These are phyloP conservation scores for Aspergillus avenaceus DNA, from an alignment of 495 filamentous ascomycete species.

Conservation along the genomic window DNA sequence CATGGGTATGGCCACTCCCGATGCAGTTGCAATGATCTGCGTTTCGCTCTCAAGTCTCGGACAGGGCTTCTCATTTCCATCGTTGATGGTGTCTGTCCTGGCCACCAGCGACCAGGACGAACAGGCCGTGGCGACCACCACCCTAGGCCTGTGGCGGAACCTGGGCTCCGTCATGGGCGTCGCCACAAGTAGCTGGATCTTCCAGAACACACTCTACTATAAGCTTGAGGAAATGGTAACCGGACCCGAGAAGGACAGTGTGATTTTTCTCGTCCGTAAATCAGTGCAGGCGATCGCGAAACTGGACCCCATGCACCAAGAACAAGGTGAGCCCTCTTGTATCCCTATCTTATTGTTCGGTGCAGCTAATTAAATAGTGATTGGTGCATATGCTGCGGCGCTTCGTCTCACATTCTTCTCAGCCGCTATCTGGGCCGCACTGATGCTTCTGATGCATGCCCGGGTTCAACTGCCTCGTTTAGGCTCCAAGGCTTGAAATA, in stretches of 20 bases:
- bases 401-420: conserved; percentile 52
- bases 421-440: conserved; percentile 43
- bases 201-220: conserved; percentile 65
- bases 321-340: conserved; percentile 40
- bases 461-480: conserved; percentile 52
- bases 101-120: conserved; percentile 64
- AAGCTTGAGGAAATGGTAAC: conserved; percentile 55
- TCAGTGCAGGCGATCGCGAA: conserved; percentile 48
- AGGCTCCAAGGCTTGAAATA: conserved; percentile 32
- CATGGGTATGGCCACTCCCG: conserved; percentile 52
- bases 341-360: neutral
- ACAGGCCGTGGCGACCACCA: conserved; percentile 71
- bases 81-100: conserved; percentile 63
- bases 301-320: conserved; percentile 44
- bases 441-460: conserved; percentile 47
- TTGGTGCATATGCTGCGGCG: conserved; percentile 55
- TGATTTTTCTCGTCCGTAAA: conserved; percentile 50
- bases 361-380: conserved; percentile 36
- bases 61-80: conserved; percentile 61
- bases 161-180: conserved; percentile 70
- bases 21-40: conserved; percentile 56
- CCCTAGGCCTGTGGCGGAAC: conserved; percentile 62
- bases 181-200: conserved; percentile 63
- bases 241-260: conserved; percentile 46
- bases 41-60: conserved; percentile 59